Evolutionary conservation across 1,284 basidiomycete species (phyloP).

Genomic region (Moniliella sp.): DNA sequence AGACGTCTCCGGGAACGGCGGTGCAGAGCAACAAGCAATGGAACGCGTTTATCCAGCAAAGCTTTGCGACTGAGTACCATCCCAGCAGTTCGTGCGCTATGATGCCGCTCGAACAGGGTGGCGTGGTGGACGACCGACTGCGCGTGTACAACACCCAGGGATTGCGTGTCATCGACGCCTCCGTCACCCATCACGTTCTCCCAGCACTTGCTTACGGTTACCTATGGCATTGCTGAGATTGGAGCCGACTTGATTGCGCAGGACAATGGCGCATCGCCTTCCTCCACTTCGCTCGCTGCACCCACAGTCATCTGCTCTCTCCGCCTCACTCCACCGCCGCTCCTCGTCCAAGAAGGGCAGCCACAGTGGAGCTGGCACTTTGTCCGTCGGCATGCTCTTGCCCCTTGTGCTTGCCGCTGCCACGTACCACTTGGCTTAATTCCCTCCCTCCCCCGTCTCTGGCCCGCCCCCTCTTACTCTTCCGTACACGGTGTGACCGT

Average conservation of each 20-base stretch:
- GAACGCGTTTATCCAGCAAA: slow-evolving; percentile 19
- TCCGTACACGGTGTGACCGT: too few relatives aligned
- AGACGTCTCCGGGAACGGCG: slow-evolving; percentile 5
- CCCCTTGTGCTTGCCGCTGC: too few relatives aligned
- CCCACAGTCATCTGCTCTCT: too few relatives aligned
- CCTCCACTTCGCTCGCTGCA: too few relatives aligned
- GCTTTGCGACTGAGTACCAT: slow-evolving; percentile 31
- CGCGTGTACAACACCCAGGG: slow-evolving; percentile 49
- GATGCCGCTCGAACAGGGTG: slow-evolving; percentile 44
- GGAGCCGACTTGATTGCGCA: slow-evolving; percentile 15
- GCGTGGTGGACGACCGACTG: slow-evolving; percentile 47
- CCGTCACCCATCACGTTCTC: slow-evolving; percentile 33
- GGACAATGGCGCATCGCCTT: too few relatives aligned
- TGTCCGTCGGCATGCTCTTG: too few relatives aligned
- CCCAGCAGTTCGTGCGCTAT: slow-evolving; percentile 46
- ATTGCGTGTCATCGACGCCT: slow-evolving; percentile 37
- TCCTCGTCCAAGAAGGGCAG: too few relatives aligned
- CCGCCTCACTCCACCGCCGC: too few relatives aligned
- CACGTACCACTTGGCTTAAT: too few relatives aligned
- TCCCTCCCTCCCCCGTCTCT: too few relatives aligned
- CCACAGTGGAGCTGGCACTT: too few relatives aligned
- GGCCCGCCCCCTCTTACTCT: too few relatives aligned
- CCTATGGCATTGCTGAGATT: slow-evolving; percentile 41
- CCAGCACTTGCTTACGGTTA: slow-evolving; percentile 40
- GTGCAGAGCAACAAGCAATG: slow-evolving; percentile 7